Evolutionary conservation across 495 filamentous ascomycete species (phyloP), one percentile per base, ranked within the genome.

Genomic region (Daldinia grandis): DNA sequence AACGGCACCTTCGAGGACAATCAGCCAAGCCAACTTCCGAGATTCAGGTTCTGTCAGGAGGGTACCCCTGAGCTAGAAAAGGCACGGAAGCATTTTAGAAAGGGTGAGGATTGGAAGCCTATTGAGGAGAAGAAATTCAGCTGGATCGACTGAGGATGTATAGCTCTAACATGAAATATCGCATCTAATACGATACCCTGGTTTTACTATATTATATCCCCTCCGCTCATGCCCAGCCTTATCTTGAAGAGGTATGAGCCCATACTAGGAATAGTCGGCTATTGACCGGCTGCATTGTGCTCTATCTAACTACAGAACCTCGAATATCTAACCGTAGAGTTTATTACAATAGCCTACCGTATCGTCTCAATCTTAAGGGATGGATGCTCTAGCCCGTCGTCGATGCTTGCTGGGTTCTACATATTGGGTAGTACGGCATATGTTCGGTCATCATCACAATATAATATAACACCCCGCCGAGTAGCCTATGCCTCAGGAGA

Each of bases 1-100:
- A 60, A 66, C 27, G 31, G 27, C n/a, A 35, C 27, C 4, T 31
- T 56, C 17, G 53, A 56, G 1, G 53, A 56, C 3, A 56, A 56
- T 14, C 27, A 56, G 30, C 27, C 27, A 19, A 56, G 53, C 30
- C 53, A 56, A 17, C 27, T 56, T 30, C 17, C 53, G 53, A 31
- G 53, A 17, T 31, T 56, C 7, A 33, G 28, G 53, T 56, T 31
- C 9, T 56, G 53, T 10, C 30, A 28, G 28, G 53, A 56, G 53
- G 53, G 53, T 17, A 56, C 28, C 30, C 53, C 53, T 7, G 53
- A 56, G 53, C 9, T 35, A 8, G 53, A 56, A 35, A 56, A 56
- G n/a, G 53, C 28, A 9, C 53, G 53, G 15, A 31, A 35, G n/a
- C 37, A 56, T 56, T 56, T 56, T 19, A 30, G 28, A 35, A 56